Evolutionary conservation across 331 rosid genomes (phyloP).

Genomic region (Quercus phellos): DNA sequence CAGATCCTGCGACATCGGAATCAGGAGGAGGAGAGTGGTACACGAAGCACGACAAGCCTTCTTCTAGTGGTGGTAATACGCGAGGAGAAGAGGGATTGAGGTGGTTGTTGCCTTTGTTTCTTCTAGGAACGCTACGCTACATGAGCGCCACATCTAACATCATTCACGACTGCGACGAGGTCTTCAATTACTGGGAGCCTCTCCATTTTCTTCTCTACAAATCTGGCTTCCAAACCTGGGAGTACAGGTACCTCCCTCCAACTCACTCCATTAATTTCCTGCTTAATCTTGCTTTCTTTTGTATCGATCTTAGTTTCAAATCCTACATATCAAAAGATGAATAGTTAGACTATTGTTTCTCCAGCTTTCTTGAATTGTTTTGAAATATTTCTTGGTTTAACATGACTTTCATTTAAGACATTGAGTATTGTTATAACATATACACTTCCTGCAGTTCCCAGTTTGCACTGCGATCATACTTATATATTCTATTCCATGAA

Average conservation of each 20-base stretch:
- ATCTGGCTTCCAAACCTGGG: constrained; percentile 99
- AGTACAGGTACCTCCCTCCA: constrained; percentile 50
- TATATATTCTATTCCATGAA: constrained; percentile 82
- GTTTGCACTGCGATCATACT: constrained; percentile 94
- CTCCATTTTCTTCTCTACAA: constrained; percentile 89
- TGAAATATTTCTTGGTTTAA: constrained; percentile 5
- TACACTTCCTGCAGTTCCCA: constrained; percentile 68
- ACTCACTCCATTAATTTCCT: too few relatives aligned
- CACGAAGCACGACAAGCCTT: constrained; percentile 55
- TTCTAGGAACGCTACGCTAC: constrained; percentile 67
- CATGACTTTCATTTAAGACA: not conserved
- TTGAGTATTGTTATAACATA: constrained; percentile 6
- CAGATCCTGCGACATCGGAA: too few relatives aligned
- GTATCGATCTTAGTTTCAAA: not conserved
- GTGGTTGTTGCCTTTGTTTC: constrained; percentile 53
- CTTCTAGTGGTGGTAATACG: constrained; percentile 25
- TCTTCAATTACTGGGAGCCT: constrained; percentile 98
- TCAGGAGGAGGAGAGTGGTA: constrained; percentile 29
- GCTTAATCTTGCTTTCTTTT: too few relatives aligned
- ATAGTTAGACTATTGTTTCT: not conserved
- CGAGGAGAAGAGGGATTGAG: constrained; percentile 32
- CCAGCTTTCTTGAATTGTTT: not conserved
- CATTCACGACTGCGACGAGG: constrained; percentile 96
- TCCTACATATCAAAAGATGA: not conserved
- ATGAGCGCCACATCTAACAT: constrained; percentile 92